Conservation (phyloP, 306 rosid genomes). For the Castanea crenata region DNA sequence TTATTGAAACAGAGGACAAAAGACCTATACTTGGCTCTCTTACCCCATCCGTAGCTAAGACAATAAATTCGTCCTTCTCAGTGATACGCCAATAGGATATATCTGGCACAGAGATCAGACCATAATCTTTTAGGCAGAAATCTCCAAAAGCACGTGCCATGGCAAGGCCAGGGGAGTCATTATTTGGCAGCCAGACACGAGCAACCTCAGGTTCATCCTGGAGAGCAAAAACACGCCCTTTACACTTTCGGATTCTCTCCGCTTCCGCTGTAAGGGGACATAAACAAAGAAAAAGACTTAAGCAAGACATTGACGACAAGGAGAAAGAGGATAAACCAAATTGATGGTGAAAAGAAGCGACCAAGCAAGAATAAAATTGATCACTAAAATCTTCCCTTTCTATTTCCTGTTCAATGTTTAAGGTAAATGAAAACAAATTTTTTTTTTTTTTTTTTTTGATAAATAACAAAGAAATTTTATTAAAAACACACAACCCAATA, state of each 20-base stretch:
- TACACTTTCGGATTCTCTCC: constrained; percentile 84
- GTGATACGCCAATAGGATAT: constrained; percentile 62
- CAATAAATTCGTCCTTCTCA: constrained; percentile 78
- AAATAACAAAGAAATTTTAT: too few species aligned
- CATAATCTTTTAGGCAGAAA: constrained; percentile 96
- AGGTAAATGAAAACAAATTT: background rate
- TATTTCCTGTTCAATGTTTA: background rate
- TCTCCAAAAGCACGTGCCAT: constrained; percentile 99
- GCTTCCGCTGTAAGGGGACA: constrained; percentile 69
- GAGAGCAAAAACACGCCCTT: constrained; percentile 95
- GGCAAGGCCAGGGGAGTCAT: constrained; percentile 96
- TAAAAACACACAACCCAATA: too few species aligned
- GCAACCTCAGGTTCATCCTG: constrained; percentile 96
- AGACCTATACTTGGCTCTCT: constrained; percentile 14
- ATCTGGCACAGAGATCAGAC: constrained; percentile 94
- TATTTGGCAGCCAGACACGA: constrained; percentile 95
- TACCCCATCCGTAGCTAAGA: constrained; percentile 99
- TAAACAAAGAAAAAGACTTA: background rate
- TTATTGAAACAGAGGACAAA: background rate
- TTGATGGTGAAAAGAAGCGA: background rate
- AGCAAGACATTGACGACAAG: background rate
- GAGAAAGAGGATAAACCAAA: background rate
- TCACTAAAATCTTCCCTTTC: background rate
- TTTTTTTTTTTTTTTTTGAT: too few species aligned
- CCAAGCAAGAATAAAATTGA: background rate